These are phyloP conservation scores for Fusarium poae DNA, from an alignment of 2,329 filamentous ascomycete genomes.

Conservation along the genomic window DNA sequence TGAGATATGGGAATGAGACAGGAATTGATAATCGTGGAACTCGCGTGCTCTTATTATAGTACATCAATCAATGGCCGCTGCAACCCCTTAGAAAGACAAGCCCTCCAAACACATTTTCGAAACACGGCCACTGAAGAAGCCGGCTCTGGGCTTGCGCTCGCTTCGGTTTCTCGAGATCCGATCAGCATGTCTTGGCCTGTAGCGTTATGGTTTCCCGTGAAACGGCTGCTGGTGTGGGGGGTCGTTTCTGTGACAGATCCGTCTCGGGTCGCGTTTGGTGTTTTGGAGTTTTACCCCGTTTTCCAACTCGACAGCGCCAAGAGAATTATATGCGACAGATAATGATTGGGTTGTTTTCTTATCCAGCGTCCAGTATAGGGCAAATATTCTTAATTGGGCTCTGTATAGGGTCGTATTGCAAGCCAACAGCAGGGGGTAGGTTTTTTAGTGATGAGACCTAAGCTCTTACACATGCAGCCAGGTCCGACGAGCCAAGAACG, in stretches of 20 bases:
- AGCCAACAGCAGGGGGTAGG: conserved; percentile 6
- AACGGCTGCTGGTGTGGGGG: conserved; percentile 37
- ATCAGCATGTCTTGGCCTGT: conserved; percentile 21
- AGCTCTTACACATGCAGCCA: conserved; percentile 33
- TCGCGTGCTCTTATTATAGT: conserved; percentile 36
- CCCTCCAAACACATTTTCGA: conserved; percentile 37
- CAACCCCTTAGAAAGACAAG: conserved; percentile 25
- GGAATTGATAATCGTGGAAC: conserved; percentile 25
- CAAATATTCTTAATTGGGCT: conserved; percentile 17
- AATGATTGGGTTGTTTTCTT: conserved; percentile 14
- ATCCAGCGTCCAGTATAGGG: conserved; percentile 33
- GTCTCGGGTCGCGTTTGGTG: conserved; percentile 54
- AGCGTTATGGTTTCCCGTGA: conserved; percentile 28
- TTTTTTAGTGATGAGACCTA: conserved; percentile 34
- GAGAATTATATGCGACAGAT: conserved; percentile 21
- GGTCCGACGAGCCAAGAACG: conserved; percentile 40
- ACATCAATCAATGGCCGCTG: conserved; percentile 8
- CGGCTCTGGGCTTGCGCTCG: conserved; percentile 22
- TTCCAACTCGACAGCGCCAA: conserved; percentile 21
- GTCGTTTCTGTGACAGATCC: conserved; percentile 52
- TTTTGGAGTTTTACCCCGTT: conserved; percentile 37
- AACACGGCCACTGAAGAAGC: conserved; percentile 43
- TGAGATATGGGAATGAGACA: conserved; percentile 34
- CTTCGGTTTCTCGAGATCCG: conserved; percentile 42
- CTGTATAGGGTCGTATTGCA: conserved; percentile 27